Base-by-base conservation (phyloP, 768 basidiomycete genomes). In the Lentinula sp. region DNA sequence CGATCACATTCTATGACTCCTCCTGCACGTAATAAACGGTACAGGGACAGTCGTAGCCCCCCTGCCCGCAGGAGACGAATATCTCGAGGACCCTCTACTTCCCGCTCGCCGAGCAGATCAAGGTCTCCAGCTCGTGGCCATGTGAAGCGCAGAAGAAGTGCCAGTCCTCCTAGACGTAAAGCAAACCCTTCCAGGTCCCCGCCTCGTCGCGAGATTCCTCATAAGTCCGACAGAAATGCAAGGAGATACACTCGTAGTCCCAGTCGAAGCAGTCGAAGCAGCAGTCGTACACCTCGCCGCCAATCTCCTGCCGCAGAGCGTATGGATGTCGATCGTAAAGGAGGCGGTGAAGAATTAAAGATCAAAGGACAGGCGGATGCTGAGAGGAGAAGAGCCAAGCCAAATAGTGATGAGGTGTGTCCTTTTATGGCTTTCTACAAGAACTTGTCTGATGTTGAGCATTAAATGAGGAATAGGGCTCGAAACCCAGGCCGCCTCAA, bases 301-400 rank as follows among this genome's bases (percentile, higher is more conserved):
- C 46, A 50, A 64, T 36, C 51, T 55, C 54, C 70, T 74, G 18
- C 71, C 67, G 37, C 72, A 12, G 66, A 70, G 23, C 69, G 65
- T 62, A 77, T 77, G 77, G 75, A 77, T 37, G 71, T 76, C 42
- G 74, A 79, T 56, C 62, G 64, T 37, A 62, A 66, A 15, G 50
- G 61, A 18, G 65, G 63, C 23, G 66, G 63, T 28, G 78, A 79
- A 7, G 88, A 88, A 66, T 71, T 92, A 49, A 89, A 85, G 70
- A 92, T 92, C 70, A 88, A 87, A 68, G 90, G 90, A 12, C 88
- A 90, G 67, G 82, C 80, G 8, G 84, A 82, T 60, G 73, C 72
- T 13, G 81, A 80, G 65, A 83, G 79, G 63, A 77, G 73, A 68
- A 81, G 76, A 74, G 81, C 77, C 69, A 84, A 79, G 71, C 80